phyloP scores from a whole-genome alignment of 2,329 filamentous ascomycete genomes.

The Sclerotinia glacialis region DNA sequence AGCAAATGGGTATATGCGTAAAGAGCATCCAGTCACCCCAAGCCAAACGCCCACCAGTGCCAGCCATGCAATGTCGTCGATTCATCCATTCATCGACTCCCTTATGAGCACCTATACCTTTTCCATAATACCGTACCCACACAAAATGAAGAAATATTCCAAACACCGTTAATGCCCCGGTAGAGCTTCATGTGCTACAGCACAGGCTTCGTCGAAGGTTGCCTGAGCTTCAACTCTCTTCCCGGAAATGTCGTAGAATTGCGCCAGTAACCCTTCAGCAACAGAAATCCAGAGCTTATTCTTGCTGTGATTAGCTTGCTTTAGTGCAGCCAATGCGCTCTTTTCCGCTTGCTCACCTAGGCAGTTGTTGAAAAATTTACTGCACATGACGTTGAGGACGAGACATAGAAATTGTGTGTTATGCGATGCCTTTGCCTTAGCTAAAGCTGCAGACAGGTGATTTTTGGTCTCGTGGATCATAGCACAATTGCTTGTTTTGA shows the following conservation, averaged over 20 bases:
- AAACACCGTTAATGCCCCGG: constrained; percentile 21
- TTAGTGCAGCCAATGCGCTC: constrained; percentile 66
- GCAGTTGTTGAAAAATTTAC: constrained; percentile 53
- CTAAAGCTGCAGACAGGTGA: constrained; percentile 70
- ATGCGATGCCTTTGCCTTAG: constrained; percentile 62
- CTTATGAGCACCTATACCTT: neutral
- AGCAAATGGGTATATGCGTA: constrained; percentile 32
- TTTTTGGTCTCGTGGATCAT: constrained; percentile 76
- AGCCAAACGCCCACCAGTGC: constrained; percentile 21
- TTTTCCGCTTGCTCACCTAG: constrained; percentile 81
- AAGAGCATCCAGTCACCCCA: constrained; percentile 22
- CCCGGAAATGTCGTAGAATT: constrained; percentile 71
- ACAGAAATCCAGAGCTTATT: constrained; percentile 78
- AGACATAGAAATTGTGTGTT: constrained; percentile 83
- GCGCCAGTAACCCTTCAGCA: constrained; percentile 72
- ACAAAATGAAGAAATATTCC: neutral
- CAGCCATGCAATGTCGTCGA: constrained; percentile 8
- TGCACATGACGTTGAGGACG: constrained; percentile 80
- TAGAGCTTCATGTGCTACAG: constrained; percentile 32
- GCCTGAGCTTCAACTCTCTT: constrained; percentile 52
- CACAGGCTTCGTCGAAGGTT: constrained; percentile 45
- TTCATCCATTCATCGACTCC: neutral
- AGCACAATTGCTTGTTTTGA: constrained; percentile 58
- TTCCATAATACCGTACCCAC: neutral
- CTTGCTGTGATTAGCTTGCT: constrained; percentile 66